Evolutionary conservation across 371 early-diverging fungal species (phyloP).

Genomic region (Actinomucor elegans): DNA sequence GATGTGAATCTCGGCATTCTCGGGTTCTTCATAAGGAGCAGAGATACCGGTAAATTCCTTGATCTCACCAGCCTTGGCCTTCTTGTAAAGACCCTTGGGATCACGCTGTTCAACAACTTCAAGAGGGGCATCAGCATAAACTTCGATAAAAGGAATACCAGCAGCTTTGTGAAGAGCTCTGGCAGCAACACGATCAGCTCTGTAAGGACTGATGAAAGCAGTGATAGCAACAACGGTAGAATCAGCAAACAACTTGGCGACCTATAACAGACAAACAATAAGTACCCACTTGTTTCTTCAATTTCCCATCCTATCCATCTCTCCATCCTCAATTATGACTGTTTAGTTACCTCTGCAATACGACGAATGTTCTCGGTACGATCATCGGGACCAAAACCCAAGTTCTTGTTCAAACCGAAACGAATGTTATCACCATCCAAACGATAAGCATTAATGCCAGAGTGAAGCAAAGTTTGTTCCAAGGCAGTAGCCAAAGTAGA

Average conservation of each 20-base stretch:
- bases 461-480: constrained; percentile 81
- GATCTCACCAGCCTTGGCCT: constrained; percentile 90
- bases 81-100: constrained; percentile 96
- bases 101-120: constrained; percentile 89
- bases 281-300: background rate
- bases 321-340: background rate
- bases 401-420: constrained; percentile 92
- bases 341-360: constrained; percentile 75
- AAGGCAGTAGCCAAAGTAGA: constrained; percentile 89
- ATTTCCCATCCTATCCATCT: background rate
- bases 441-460: constrained; percentile 75
- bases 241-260: constrained; percentile 90
- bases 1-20: constrained; percentile 82
- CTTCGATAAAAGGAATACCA: constrained; percentile 81
- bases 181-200: constrained; percentile 79
- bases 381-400: constrained; percentile 89
- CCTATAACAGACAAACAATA: constrained; percentile 29
- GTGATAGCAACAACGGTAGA: constrained; percentile 81
- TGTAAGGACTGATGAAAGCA: constrained; percentile 90
- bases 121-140: constrained; percentile 86
- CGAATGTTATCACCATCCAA: constrained; percentile 96
- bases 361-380: constrained; percentile 93
- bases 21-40: constrained; percentile 90
- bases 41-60: constrained; percentile 94
- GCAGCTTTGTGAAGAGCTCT: constrained; percentile 75